Evolutionary conservation across 306 rosid species (phyloP).

Genomic region (Aeschynomene evenia): DNA sequence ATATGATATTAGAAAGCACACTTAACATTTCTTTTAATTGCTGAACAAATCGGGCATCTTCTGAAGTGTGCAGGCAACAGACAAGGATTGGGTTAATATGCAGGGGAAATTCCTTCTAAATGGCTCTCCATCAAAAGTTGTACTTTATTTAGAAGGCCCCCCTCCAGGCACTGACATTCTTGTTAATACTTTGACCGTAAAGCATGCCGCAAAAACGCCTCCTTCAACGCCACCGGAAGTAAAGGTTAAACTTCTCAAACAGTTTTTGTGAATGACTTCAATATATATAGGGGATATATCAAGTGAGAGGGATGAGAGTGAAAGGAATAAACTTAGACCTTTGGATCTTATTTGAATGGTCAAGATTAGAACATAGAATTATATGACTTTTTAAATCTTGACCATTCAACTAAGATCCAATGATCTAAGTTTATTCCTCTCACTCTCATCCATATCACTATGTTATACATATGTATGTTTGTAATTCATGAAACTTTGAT

Average conservation of each 20-base stretch:
- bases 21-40: conserved; percentile 16
- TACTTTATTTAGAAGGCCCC: conserved; percentile 90
- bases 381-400: no score
- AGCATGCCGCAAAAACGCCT: conserved; percentile 76
- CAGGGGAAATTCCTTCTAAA: conserved; percentile 93
- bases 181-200: conserved; percentile 66
- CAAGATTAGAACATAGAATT: no score
- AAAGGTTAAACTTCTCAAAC: conserved; percentile 48
- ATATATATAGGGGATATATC: no score
- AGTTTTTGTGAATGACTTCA: conserved; percentile 2
- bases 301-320: no score
- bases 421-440: no score
- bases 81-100: conserved; percentile 81
- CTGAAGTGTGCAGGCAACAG: conserved; percentile 89
- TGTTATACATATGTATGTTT: no score
- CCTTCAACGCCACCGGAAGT: conserved; percentile 69
- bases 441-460: no score
- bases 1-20: conserved; percentile 1
- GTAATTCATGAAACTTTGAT: conserved; percentile 17
- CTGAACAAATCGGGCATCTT: conserved; percentile 40
- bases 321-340: no score
- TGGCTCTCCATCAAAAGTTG: conserved; percentile 75
- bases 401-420: no score
- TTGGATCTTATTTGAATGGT: no score
- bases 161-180: conserved; percentile 89